Conservation (phyloP, 2,329 filamentous ascomycete species). For the Rugonectria rugulosa region DNA sequence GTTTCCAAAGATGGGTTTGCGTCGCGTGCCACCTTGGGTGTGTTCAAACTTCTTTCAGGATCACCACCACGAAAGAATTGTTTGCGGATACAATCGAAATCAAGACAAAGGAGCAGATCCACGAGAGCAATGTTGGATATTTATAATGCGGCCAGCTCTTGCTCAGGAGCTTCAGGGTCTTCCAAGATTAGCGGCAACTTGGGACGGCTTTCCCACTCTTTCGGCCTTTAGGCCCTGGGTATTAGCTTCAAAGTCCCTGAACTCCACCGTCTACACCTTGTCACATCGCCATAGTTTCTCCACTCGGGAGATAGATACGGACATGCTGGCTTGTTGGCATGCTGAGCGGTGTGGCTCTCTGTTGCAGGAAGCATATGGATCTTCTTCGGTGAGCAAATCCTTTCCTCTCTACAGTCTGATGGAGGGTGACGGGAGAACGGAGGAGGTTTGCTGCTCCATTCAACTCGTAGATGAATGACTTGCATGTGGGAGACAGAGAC, state of each 20-base stretch:
- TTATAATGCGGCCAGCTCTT: conserved; percentile 2
- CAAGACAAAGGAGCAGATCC: not conserved
- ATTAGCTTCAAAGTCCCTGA: conserved; percentile 17
- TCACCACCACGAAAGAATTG: not conserved
- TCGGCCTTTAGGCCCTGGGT: not conserved
- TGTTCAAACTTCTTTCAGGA: conserved; percentile 1
- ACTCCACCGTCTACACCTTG: conserved; percentile 18
- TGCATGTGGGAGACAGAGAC: not conserved
- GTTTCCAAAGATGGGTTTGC: not conserved
- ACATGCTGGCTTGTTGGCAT: conserved; percentile 1
- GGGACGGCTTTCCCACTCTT: conserved; percentile 8
- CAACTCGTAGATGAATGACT: not conserved
- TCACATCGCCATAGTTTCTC: conserved; percentile 6
- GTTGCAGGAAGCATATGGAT: not conserved
- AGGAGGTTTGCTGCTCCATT: not conserved
- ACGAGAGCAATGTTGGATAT: not conserved
- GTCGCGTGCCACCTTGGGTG: conserved; percentile 14
- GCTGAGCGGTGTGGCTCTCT: conserved; percentile 10
- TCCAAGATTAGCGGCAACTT: conserved; percentile 9
- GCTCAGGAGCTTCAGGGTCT: conserved; percentile 7
- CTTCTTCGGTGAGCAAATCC: conserved; percentile 5
- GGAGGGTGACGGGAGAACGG: not conserved
- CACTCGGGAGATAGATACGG: not conserved
- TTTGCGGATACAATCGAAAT: not conserved
- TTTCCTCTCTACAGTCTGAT: not conserved